Base-by-base conservation (phyloP, 2,329 filamentous ascomycete species). In the Paramyrothecium roridum region DNA sequence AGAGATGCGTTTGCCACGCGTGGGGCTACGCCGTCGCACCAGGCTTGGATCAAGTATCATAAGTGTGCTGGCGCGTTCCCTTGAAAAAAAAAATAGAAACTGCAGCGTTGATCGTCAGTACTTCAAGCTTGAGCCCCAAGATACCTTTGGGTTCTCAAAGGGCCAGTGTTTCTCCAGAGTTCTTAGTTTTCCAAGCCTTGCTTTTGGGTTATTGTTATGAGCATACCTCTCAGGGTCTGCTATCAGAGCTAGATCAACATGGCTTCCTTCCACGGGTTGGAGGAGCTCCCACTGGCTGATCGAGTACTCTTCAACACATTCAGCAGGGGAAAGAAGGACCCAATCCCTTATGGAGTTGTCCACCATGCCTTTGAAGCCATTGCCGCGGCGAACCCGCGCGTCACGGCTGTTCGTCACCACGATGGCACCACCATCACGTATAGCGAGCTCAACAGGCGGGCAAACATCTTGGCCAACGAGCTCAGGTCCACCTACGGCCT, bases 211-310 rank as follows among this genome's bases (percentile, higher is more conserved):
- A 33, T 50, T 50, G 11, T 50, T 50, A 30, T 33, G 21, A 43
- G 37, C 37, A 17, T 50, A 8, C 26, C 26, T 10, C 10, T 6
- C 26, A 30, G 26, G 26, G 6, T 30, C 26, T 30, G 6, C 26
- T 30, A 10, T 10, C 26, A 30, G 26, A 30, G 26, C 26, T 30
- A 30, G 26, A 30, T 10, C 26, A 30, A 30, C 26, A 50, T 50
- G 48, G 48, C 48, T 50, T 50, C 48, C 21, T 50, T 50, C 21
- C 26, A 50, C 48, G 48, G 48, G 21, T 23, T 50, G 17, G 48
- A 50, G 19, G 48, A 33, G 26, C 48, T 50, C 19, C 21, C 48
- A 7, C 22, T 30, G 21, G 48, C 48, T 17, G 48, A 50, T 22
- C 48, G 23, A 6, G 23, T 50, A 3, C 48, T 50, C 26, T 50